Evolutionary conservation across 805 yeast genomes (phyloP).

Genomic region (Candida ipomoeae): DNA sequence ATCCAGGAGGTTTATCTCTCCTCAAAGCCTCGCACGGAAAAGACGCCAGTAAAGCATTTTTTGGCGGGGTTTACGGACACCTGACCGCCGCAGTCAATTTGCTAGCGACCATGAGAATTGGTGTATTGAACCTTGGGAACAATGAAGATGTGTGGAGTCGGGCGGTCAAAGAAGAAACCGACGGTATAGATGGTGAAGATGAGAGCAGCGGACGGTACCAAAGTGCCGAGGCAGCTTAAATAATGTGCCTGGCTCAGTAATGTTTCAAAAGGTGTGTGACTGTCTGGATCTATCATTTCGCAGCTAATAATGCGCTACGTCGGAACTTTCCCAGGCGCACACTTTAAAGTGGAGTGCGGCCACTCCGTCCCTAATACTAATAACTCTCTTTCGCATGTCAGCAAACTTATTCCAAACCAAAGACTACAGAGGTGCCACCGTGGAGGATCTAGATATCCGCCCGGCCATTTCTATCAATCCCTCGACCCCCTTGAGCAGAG

Average conservation of each 20-base stretch:
- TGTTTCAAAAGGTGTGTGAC: not conserved
- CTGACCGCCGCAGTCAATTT: conserved; percentile 90
- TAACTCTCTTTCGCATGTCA: not conserved
- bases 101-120: conserved; percentile 90
- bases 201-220: conserved; percentile 11
- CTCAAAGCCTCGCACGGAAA: conserved; percentile 80
- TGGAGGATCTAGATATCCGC: conserved; percentile 55
- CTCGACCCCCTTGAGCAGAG: conserved; percentile 42
- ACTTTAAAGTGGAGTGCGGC: not conserved
- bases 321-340: not conserved
- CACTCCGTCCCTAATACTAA: not conserved
- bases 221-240: conserved; percentile 16
- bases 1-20: conserved; percentile 88
- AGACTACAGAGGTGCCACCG: conserved; percentile 49
- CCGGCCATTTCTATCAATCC: conserved; percentile 56
- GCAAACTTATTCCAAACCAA: conserved; percentile 24
- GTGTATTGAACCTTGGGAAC: conserved; percentile 74
- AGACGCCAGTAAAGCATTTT: conserved; percentile 91
- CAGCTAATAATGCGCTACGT: conserved; percentile 1
- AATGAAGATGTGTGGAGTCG: conserved; percentile 83
- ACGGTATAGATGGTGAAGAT: conserved; percentile 19
- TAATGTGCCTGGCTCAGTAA: not conserved
- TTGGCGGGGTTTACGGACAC: conserved; percentile 91
- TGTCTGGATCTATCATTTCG: not conserved
- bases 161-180: conserved; percentile 60